A percentile compares a stretch with the other conserved stretches of the same genome.
phyloP scores from a whole-genome alignment of 352 stramenopile genomes.

The Globisporangium heterothallicum region DNA sequence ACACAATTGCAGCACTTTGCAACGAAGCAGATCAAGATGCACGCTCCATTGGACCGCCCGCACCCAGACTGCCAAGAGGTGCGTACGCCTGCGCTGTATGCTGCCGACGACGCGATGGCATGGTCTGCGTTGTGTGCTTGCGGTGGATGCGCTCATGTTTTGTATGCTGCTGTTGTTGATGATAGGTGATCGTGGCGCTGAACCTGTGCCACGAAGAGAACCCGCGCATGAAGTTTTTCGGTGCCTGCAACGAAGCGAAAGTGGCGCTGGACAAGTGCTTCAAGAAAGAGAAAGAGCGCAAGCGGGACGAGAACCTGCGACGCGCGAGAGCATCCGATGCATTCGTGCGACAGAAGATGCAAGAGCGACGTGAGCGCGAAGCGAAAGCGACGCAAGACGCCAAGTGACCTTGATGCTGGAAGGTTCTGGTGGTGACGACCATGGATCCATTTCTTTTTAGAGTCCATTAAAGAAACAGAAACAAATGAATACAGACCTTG shows the following conservation, averaged over 20 bases:
- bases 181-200: conserved; percentile 65
- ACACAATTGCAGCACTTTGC: conserved; percentile 9
- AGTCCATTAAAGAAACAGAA: neutral
- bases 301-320: conserved; percentile 58
- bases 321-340: conserved; percentile 60
- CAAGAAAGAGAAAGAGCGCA: conserved; percentile 56
- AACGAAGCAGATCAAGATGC: conserved; percentile 24
- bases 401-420: neutral
- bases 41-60: conserved; percentile 71
- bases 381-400: conserved; percentile 11
- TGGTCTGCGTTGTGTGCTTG: neutral
- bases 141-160: too few species aligned
- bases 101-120: neutral
- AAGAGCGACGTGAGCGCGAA: conserved; percentile 51
- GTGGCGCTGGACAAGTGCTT: conserved; percentile 77
- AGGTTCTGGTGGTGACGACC: neutral
- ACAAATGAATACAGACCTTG: too few species aligned
- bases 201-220: conserved; percentile 71
- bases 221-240: conserved; percentile 73
- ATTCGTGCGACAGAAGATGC: conserved; percentile 74
- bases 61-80: conserved; percentile 80
- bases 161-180: conserved; percentile 3
- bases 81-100: conserved; percentile 14
- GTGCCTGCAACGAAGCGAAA: conserved; percentile 67
- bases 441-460: neutral